Evolutionary conservation across 345 rosid genomes (phyloP).

Genomic region (Geranium rotundifolium): DNA sequence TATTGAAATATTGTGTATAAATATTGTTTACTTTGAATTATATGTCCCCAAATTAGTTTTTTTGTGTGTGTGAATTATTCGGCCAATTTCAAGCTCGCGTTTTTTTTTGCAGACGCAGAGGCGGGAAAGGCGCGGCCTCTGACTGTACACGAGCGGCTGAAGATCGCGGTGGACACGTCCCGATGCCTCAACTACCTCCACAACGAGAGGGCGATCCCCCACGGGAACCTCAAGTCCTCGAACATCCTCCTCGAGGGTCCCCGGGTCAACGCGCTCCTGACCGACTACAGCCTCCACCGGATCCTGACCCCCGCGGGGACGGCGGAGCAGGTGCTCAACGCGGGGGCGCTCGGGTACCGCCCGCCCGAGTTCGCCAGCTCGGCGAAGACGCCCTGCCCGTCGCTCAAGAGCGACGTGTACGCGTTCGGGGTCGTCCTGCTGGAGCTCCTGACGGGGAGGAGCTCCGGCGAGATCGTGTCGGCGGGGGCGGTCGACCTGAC

Average conservation of each 20-base stretch:
- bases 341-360: conserved; percentile 77
- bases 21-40: too few relatives aligned
- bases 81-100: too few relatives aligned
- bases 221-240: conserved; percentile 83
- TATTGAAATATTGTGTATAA: too few relatives aligned
- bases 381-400: conserved; percentile 70
- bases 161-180: conserved; percentile 45
- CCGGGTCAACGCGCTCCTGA: conserved; percentile 39
- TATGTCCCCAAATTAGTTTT: too few relatives aligned
- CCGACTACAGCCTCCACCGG: conserved; percentile 83
- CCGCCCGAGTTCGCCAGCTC: conserved; percentile 91
- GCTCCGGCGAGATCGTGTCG: conserved; percentile 55
- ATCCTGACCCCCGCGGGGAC: conserved; percentile 70
- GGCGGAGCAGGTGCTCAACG: conserved; percentile 76
- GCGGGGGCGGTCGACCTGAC: conserved; percentile 62
- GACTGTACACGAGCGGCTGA: conserved; percentile 47
- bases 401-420: conserved; percentile 77
- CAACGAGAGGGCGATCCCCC: conserved; percentile 75
- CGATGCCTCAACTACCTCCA: conserved; percentile 75
- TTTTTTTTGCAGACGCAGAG: conserved; percentile 42
- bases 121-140: conserved; percentile 40
- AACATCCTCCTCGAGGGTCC: conserved; percentile 57
- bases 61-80: too few relatives aligned
- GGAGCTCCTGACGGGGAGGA: conserved; percentile 65
- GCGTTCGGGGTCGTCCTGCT: conserved; percentile 70